Conservation (phyloP, 768 basidiomycete genomes). For the Lentinula aciculospora region DNA sequence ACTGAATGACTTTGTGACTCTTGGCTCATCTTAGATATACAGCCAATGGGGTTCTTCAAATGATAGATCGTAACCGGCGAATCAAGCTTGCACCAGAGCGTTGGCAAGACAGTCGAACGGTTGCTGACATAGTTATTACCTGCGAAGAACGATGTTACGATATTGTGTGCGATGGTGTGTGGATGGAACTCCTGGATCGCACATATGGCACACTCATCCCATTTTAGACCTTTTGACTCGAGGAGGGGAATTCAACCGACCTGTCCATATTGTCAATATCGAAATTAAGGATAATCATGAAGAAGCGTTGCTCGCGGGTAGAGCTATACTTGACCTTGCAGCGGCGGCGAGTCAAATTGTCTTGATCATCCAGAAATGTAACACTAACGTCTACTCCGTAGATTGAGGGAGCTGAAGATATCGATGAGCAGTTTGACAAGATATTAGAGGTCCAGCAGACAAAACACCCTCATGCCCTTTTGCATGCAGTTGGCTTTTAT, state of each 20-base stretch:
- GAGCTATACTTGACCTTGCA: conserved; percentile 89
- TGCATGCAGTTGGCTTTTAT: conserved; percentile 92
- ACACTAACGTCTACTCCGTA: conserved; percentile 23
- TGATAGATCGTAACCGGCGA: conserved; percentile 93
- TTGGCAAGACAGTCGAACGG: conserved; percentile 87
- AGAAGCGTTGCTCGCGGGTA: conserved; percentile 94
- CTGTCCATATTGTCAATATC: conserved; percentile 94
- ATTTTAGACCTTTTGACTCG: conserved; percentile 71
- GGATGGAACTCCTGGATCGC: conserved; percentile 4
- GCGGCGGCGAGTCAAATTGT: conserved; percentile 58
- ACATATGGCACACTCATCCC: neutral
- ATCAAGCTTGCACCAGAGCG: conserved; percentile 92
- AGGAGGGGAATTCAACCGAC: conserved; percentile 89
- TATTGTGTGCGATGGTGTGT: conserved; percentile 92
- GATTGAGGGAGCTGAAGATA: conserved; percentile 82
- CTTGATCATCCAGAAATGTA: conserved; percentile 5
- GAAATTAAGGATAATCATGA: conserved; percentile 99
- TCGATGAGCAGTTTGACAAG: conserved; percentile 86
- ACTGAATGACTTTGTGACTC: neutral
- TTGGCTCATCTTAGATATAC: conserved; percentile 58
- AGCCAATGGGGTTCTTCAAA: conserved; percentile 88
- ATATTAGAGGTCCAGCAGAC: conserved; percentile 85
- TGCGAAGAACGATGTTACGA: conserved; percentile 99
- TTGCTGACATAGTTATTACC: conserved; percentile 97
- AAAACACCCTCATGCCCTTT: conserved; percentile 84